Evolutionary conservation across 805 yeast genomes (phyloP).

Genomic region (Ogataea henricii): DNA sequence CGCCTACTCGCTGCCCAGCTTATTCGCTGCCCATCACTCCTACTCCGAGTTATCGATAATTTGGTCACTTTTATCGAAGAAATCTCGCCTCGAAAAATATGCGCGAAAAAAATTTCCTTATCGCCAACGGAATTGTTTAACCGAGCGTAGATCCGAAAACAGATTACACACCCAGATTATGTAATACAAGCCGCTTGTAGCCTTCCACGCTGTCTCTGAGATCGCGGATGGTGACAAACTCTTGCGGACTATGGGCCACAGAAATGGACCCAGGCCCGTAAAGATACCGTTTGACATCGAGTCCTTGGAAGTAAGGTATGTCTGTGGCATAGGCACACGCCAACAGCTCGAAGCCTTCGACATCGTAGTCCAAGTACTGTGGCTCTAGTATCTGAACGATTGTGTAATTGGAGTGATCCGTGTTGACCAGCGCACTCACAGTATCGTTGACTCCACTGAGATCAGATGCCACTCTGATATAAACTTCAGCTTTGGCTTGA

Average conservation of each 20-base stretch:
- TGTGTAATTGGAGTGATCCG: constrained; percentile 17
- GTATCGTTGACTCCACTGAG: constrained; percentile 37
- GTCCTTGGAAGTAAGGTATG: constrained; percentile 36
- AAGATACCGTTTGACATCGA: constrained; percentile 42
- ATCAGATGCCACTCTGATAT: constrained; percentile 54
- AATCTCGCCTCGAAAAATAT: background rate
- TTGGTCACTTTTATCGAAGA: background rate
- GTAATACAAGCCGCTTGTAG: constrained; percentile 42
- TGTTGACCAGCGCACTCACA: constrained; percentile 36
- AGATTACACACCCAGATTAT: constrained; percentile 4
- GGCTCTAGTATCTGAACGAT: constrained; percentile 34
- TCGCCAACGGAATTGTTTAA: constrained; percentile 8
- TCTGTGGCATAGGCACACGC: constrained; percentile 34
- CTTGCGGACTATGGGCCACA: constrained; percentile 46
- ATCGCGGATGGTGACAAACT: constrained; percentile 41
- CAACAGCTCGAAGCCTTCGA: constrained; percentile 55
- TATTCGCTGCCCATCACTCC: too few relatives aligned
- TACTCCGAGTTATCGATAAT: background rate
- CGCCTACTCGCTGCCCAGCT: too few relatives aligned
- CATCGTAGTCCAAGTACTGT: constrained; percentile 50
- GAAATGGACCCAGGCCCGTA: constrained; percentile 63
- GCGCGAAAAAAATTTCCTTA: constrained; percentile 1
- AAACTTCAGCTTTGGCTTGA: constrained; percentile 45
- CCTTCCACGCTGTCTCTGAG: constrained; percentile 50
- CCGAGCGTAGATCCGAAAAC: constrained; percentile 8